These are phyloP conservation scores for Epipyxis sp. DNA, from an alignment of 108 stramenopile genomes.

Conservation along the genomic window DNA sequence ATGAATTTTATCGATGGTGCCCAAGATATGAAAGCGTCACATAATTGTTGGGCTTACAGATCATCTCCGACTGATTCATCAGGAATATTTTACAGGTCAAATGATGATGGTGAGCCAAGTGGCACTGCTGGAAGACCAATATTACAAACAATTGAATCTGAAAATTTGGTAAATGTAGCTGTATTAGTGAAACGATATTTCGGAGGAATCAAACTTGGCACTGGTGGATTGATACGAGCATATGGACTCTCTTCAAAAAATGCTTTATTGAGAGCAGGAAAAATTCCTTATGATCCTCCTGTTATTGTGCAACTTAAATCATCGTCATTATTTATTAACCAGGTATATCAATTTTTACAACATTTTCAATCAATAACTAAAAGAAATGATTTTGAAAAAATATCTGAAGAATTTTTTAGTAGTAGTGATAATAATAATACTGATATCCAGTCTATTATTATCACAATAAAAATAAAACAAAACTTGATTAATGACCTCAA, in stretches of 20 bases:
- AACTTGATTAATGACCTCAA: too few relatives aligned
- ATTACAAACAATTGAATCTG: slow-evolving; percentile 48
- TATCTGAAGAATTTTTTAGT: too few relatives aligned
- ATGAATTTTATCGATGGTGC: slow-evolving; percentile 31
- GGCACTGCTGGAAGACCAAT: slow-evolving; percentile 56
- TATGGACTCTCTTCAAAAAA: slow-evolving; percentile 45
- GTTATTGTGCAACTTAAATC: background rate
- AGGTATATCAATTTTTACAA: background rate
- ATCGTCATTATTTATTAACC: background rate
- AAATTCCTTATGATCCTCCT: background rate
- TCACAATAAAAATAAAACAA: too few relatives aligned
- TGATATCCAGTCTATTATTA: too few relatives aligned
- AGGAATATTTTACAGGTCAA: too few relatives aligned
- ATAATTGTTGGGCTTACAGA: slow-evolving; percentile 51
- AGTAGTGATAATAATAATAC: too few relatives aligned
- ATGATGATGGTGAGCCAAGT: slow-evolving; percentile 54
- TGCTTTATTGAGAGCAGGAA: background rate
- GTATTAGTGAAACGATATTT: slow-evolving; percentile 53
- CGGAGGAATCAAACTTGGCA: slow-evolving; percentile 54
- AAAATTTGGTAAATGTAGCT: slow-evolving; percentile 43
- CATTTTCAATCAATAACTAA: background rate
- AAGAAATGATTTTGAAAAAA: background rate
- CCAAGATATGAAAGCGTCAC: slow-evolving; percentile 46
- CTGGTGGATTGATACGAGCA: slow-evolving; percentile 49
- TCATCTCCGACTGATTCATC: slow-evolving; percentile 34